A percentile compares a stretch with the other conserved stretches of the same genome.
Evolutionary conservation across 2,329 filamentous ascomycete species (phyloP).

Genomic region (Colletotrichum gigasporum): DNA sequence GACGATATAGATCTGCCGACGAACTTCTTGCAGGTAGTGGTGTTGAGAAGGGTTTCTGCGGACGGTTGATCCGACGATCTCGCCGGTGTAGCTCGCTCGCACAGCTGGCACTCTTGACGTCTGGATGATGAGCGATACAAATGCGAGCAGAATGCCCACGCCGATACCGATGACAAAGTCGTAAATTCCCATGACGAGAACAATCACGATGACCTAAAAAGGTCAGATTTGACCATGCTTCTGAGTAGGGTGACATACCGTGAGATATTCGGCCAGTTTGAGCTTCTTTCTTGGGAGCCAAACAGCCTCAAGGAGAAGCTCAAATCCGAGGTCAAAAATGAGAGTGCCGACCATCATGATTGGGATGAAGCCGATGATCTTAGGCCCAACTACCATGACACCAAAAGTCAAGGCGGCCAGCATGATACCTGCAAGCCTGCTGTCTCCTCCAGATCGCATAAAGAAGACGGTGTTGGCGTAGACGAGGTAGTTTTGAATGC

Average conservation of each 20-base stretch:
- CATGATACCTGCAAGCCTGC: constrained; percentile 84
- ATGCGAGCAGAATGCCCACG: constrained; percentile 90
- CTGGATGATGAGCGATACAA: constrained; percentile 90
- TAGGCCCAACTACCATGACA: constrained; percentile 86
- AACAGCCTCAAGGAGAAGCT: constrained; percentile 87
- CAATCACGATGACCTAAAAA: constrained; percentile 78
- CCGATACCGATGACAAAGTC: constrained; percentile 97
- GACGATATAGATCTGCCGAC: constrained; percentile 87
- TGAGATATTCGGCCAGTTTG: constrained; percentile 87
- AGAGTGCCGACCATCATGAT: constrained; percentile 96
- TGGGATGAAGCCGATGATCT: constrained; percentile 91
- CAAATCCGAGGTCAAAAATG: constrained; percentile 95
- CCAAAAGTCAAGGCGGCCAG: constrained; percentile 82
- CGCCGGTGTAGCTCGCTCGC: constrained; percentile 87
- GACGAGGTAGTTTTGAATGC: constrained; percentile 96
- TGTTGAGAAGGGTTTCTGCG: constrained; percentile 90
- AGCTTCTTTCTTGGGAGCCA: constrained; percentile 90
- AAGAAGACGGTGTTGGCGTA: constrained; percentile 99
- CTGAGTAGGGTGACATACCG: constrained; percentile 58
- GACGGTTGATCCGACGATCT: constrained; percentile 91
- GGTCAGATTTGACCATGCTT: constrained; percentile 35
- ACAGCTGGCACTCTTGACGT: constrained; percentile 91
- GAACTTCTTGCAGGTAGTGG: constrained; percentile 85
- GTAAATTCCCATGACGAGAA: constrained; percentile 94
- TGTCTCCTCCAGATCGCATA: constrained; percentile 90